A percentile compares a stretch with the other conserved stretches of the same genome.
These are phyloP conservation scores for Cryomyces antarcticus DNA, from an alignment of 495 filamentous ascomycete genomes.

Conservation along the genomic window DNA sequence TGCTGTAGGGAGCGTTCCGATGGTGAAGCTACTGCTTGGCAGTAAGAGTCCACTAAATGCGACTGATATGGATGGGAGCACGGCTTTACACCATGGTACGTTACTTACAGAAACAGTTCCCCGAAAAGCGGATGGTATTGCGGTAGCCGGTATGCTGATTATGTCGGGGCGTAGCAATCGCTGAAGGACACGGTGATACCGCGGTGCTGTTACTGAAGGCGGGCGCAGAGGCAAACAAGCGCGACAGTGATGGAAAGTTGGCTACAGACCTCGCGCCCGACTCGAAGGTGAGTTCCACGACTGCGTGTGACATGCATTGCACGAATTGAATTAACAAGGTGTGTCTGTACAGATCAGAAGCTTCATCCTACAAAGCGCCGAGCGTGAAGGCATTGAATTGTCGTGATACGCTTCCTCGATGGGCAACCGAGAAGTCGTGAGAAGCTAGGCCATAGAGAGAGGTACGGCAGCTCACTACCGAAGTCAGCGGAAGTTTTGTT, in stretches of 20 bases:
- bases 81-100: constrained; percentile 65
- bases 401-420: neutral
- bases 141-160: neutral
- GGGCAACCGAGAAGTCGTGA: too few species aligned
- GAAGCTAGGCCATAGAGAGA: too few species aligned
- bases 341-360: constrained; percentile 33
- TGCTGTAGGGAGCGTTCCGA: constrained; percentile 68
- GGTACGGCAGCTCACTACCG: too few species aligned
- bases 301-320: neutral
- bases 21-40: constrained; percentile 62
- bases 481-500: too few species aligned
- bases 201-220: constrained; percentile 64
- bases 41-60: constrained; percentile 69
- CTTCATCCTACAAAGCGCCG: constrained; percentile 62
- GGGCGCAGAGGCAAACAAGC: constrained; percentile 66
- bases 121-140: too few species aligned
- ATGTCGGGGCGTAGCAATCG: constrained; percentile 26
- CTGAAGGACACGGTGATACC: constrained; percentile 83
- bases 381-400: constrained; percentile 68
- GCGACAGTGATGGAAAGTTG: constrained; percentile 47
- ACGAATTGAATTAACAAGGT: neutral
- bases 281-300: constrained; percentile 31
- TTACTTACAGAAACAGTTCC: neutral
- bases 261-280: constrained; percentile 76
- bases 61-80: constrained; percentile 65